Conservation (phyloP, 23 red algal species). For the Rhodosorus marinus region DNA sequence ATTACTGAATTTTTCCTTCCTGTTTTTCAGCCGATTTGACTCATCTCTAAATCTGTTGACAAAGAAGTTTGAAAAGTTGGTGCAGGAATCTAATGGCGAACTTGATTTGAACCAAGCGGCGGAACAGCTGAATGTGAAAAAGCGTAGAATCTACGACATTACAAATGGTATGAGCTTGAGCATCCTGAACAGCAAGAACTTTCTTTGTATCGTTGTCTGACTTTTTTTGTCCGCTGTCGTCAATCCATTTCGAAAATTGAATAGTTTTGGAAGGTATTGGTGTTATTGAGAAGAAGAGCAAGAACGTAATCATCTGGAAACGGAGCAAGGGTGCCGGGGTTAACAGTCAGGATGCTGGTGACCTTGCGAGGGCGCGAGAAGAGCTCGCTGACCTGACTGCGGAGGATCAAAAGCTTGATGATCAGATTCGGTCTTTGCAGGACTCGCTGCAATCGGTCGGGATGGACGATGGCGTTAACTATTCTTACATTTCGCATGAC, state of each 20-base stretch:
- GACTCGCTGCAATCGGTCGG: conserved; percentile 21
- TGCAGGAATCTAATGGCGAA: conserved; percentile 61
- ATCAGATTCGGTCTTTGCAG: conserved; percentile 29
- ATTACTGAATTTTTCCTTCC: no score
- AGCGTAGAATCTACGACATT: conserved; percentile 97
- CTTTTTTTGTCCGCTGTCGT: neutral
- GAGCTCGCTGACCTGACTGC: conserved; percentile 29
- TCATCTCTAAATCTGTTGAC: conserved; percentile 67
- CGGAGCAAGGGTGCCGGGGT: conserved; percentile 4
- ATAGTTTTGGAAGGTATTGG: conserved; percentile 97
- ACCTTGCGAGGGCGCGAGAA: conserved; percentile 18
- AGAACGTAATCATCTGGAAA: conserved; percentile 95
- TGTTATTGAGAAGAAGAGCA: conserved; percentile 90
- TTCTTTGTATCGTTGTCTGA: no score
- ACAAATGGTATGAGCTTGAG: no score
- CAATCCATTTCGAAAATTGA: neutral
- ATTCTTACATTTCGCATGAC: conserved; percentile 71
- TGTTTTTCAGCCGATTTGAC: conserved; percentile 73
- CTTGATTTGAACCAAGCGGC: conserved; percentile 78
- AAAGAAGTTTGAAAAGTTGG: conserved; percentile 74
- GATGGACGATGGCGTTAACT: conserved; percentile 40
- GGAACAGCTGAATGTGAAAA: conserved; percentile 52
- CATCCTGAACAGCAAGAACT: no score
- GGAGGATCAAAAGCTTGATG: conserved; percentile 35
- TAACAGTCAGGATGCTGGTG: neutral